Percentiles rank a stretch among this genome's conserved stretches.
phyloP scores from a whole-genome alignment of 306 rosid species.

The Trifolium dubium region DNA sequence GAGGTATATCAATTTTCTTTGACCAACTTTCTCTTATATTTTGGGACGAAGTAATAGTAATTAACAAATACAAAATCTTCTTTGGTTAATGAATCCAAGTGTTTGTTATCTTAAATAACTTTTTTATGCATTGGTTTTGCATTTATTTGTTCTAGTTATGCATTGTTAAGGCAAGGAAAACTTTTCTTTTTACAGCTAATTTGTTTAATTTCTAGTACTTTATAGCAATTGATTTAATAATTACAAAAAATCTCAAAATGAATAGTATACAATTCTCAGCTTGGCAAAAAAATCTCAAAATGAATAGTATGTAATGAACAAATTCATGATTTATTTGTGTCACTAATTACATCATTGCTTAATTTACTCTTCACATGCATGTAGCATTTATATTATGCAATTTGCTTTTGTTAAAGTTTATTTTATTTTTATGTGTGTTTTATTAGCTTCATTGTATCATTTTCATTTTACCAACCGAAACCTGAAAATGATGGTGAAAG shows the following conservation, averaged over 20 bases:
- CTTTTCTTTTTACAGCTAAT: background rate
- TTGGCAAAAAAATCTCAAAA: too few relatives aligned
- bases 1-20: too few relatives aligned
- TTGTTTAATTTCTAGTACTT: background rate
- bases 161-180: background rate
- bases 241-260: too few relatives aligned
- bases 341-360: background rate
- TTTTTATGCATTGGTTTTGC: background rate
- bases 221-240: background rate
- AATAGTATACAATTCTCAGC: too few relatives aligned
- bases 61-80: background rate
- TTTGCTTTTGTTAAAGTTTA: background rate
- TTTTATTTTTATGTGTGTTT: slow-evolving; percentile 9
- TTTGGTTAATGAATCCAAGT: background rate
- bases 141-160: background rate
- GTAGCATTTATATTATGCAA: background rate
- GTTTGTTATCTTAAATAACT: background rate
- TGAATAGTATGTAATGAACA: background rate
- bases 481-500: slow-evolving; percentile 70
- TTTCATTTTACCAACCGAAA: slow-evolving; percentile 63
- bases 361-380: background rate
- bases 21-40: too few relatives aligned
- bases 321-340: background rate
- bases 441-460: slow-evolving; percentile 66
- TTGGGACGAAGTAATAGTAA: too few relatives aligned